Evolutionary conservation across 257 asterid species (phyloP), one percentile per base, ranked within the genome.

Genomic region (Petrea volubilis): DNA sequence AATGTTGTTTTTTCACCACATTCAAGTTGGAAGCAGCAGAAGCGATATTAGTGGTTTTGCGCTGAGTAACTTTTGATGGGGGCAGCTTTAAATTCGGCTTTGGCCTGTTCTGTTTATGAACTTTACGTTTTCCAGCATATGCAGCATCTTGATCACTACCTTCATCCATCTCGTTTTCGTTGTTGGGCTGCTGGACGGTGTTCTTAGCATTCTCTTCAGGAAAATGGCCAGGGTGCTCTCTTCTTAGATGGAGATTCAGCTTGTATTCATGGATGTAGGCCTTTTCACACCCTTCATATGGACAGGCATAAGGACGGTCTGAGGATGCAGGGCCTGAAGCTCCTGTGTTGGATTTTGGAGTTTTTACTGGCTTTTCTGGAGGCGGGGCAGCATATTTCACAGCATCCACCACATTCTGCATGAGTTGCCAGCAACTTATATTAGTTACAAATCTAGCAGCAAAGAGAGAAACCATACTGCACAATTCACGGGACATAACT

Each of bases 201-300:
- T 74, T 86, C 71, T 82, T 91, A 0, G 91, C 75, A 55, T 81
- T 95, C 27, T 90, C 97, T 7, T 92, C 96, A 0, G 96, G 87
- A 21, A 90, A 95, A 81, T 92, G 99, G 50, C 92, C 96, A 0
- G 98, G 99, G 73, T 95, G 99, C 80, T 87, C 96, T 81, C 96
- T 80, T 73, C 92, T 79, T 6, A 95, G 80, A 66, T 95, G 99
- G 73, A 95, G 99, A 77, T 95, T 95, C 24, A 95, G 94, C 83
- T 95, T 95, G 96, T 95, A 95, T 76, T 95, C 99, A 20, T 95
- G 99, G 81, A 92, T 92, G 91, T 95, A 95, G 44, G 98, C 97
- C 82, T 95, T 95, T 73, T 90, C 99, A 74, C 99, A 95, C 24
- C 97, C 98, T 38, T 90, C 88, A 0, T 95, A 95, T 0, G 99